Base-by-base conservation (phyloP, 768 basidiomycete species). In the Tulasnella sp. region DNA sequence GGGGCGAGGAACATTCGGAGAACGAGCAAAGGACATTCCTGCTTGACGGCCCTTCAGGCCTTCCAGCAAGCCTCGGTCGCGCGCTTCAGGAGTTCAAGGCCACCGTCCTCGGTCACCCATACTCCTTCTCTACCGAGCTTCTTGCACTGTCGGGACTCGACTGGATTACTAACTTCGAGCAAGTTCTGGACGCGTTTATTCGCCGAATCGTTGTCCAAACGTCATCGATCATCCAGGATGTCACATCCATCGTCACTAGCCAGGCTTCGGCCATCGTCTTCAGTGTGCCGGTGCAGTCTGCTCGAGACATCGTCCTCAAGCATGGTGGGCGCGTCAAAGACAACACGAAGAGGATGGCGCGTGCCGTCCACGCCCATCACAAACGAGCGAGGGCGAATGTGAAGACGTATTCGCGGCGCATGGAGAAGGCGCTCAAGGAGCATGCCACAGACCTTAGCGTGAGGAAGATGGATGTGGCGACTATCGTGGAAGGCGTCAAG, bases 111-210 rank as follows among this genome's bases (percentile, higher is more conserved):
- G 30, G 25, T 27, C 29, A 49, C 24, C 21, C 46, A 4, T 46
- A 49, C 43, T 15, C 22, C 55, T 38, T 51, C 49, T 51, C 46
- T 48, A 48, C 42, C 45, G 46, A 41, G 29, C 57, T 59, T 21
- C 45, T 51, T 12, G 21, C 42, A 17, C 57, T 50, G 25, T 51
- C 46, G 1, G 49, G 25, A 44, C 46, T 48, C n/a, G 27, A 48
- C 46, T 21, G 27, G 46, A 21, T 49, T 30, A 34, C 49, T 12
- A 59, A 59, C 46, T 31, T 59, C 49, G 57, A 59, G 2, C 45
- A 49, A 34, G 31, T 59, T 8, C 57, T 49, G 19, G 57, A 49
- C 30, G 57, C 31, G 12, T 27, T 59, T 19, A 24, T 49, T 17
- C 2, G 27, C 15, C 25, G 27, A n/a, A 12, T 59, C n/a, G 21